Evolutionary conservation across 257 asterid genomes (phyloP).

Genomic region (Misopates orontium): DNA sequence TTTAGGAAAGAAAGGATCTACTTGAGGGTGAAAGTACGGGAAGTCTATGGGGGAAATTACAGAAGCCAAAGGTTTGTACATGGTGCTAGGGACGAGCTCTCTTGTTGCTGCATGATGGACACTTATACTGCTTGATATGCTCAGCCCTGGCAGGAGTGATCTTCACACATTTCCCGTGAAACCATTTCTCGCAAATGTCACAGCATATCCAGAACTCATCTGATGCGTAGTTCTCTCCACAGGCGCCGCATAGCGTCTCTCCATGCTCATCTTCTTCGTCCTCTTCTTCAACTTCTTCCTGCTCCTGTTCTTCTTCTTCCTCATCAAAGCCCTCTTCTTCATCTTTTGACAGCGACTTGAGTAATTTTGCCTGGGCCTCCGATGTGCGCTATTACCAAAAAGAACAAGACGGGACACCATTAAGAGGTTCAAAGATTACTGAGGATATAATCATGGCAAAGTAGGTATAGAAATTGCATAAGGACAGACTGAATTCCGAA

Average conservation of each 20-base stretch:
- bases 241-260: conserved; percentile 67
- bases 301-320: conserved; percentile 71
- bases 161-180: conserved; percentile 90
- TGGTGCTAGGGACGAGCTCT: conserved; percentile 42
- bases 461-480: not conserved
- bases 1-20: too few relatives aligned
- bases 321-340: conserved; percentile 52
- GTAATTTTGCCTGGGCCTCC: conserved; percentile 37
- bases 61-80: not conserved
- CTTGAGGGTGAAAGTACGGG: too few relatives aligned
- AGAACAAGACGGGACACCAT: conserved; percentile 1
- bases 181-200: conserved; percentile 82
- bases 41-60: too few relatives aligned
- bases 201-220: conserved; percentile 89
- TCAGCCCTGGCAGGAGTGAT: conserved; percentile 76
- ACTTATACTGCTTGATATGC: conserved; percentile 78
- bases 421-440: conserved; percentile 8
- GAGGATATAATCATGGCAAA: not conserved
- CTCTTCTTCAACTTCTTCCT: conserved; percentile 66
- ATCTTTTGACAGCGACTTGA: conserved; percentile 45
- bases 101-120: conserved; percentile 82
- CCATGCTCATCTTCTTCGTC: conserved; percentile 72
- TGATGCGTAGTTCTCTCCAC: conserved; percentile 58
- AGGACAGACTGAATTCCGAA: not conserved
- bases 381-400: conserved; percentile 37